phyloP scores from a whole-genome alignment of 2,329 filamentous ascomycete species.

The Paecilomyces formosus region DNA sequence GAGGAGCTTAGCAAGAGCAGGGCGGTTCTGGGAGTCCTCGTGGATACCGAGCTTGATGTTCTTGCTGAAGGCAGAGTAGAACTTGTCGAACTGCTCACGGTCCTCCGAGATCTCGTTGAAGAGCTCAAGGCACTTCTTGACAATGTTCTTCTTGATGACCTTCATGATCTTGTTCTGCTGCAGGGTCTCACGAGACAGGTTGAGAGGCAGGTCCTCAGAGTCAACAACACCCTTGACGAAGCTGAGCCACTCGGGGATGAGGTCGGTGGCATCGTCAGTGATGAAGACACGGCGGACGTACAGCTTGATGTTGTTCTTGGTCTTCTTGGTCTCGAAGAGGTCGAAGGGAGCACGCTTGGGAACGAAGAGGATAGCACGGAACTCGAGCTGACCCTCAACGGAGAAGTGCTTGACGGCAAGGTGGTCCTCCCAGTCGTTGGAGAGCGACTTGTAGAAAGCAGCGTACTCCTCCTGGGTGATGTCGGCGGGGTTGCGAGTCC shows the following conservation, averaged over 20 bases:
- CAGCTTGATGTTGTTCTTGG: conserved; percentile 99
- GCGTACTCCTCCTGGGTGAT: conserved; percentile 96
- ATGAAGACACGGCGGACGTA: conserved; percentile 99
- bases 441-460: conserved; percentile 99
- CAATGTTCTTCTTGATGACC: conserved; percentile 99
- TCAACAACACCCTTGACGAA: conserved; percentile 99
- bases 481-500: conserved; percentile 95
- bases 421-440: conserved; percentile 99
- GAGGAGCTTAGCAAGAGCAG: conserved; percentile 89
- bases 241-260: conserved; percentile 98
- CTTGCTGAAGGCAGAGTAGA: conserved; percentile 99
- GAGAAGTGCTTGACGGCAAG: conserved; percentile 99
- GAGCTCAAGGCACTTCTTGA: conserved; percentile 99
- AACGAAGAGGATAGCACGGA: conserved; percentile 98
- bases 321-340: conserved; percentile 99
- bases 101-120: conserved; percentile 99
- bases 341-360: conserved; percentile 99
- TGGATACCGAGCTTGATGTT: conserved; percentile 99
- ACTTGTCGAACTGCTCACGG: conserved; percentile 99
- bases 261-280: conserved; percentile 97
- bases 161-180: conserved; percentile 99
- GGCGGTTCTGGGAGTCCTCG: conserved; percentile 98
- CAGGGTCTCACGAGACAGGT: conserved; percentile 98
- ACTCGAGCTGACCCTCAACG: conserved; percentile 99
- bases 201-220: conserved; percentile 98